Percentiles rank a stretch among this genome's conserved stretches.
These are phyloP conservation scores for Myxozyma vanderwaltii DNA, from an alignment of 805 yeast genomes.

Conservation along the genomic window DNA sequence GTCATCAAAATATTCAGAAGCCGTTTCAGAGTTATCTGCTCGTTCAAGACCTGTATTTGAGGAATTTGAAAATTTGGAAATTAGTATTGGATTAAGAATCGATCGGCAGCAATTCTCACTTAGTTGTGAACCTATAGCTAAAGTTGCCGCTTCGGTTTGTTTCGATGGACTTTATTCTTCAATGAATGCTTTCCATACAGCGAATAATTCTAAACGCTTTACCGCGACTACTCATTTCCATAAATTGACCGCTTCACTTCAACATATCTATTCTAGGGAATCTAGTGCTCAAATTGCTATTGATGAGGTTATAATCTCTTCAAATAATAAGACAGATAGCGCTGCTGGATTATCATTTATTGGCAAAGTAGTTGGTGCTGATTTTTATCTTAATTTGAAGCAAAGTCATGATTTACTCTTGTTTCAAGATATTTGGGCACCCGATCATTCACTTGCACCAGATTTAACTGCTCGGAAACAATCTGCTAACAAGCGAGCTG, in stretches of 20 bases:
- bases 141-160: slow-evolving; percentile 82
- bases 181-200: slow-evolving; percentile 51
- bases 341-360: slow-evolving; percentile 39
- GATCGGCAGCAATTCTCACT: slow-evolving; percentile 74
- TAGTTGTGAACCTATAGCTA: slow-evolving; percentile 93
- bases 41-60: slow-evolving; percentile 29
- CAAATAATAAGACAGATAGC: slow-evolving; percentile 8
- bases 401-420: slow-evolving; percentile 85
- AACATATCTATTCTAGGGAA: slow-evolving; percentile 89
- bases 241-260: slow-evolving; percentile 70
- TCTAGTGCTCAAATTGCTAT: slow-evolving; percentile 70
- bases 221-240: slow-evolving; percentile 53
- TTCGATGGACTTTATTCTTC: slow-evolving; percentile 66
- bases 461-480: not conserved
- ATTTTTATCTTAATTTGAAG: slow-evolving; percentile 69
- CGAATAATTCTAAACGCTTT: slow-evolving; percentile 43
- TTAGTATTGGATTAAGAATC: slow-evolving; percentile 63
- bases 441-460: slow-evolving; percentile 45
- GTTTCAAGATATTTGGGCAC: slow-evolving; percentile 81
- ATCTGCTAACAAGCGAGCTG: slow-evolving; percentile 28
- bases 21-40: not conserved
- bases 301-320: slow-evolving; percentile 47
- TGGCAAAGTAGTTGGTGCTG: slow-evolving; percentile 56
- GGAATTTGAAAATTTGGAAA: slow-evolving; percentile 55
- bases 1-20: not conserved